These are phyloP conservation scores for Leucosporidium creatinivorum DNA, from an alignment of 768 basidiomycete genomes.

Conservation along the genomic window DNA sequence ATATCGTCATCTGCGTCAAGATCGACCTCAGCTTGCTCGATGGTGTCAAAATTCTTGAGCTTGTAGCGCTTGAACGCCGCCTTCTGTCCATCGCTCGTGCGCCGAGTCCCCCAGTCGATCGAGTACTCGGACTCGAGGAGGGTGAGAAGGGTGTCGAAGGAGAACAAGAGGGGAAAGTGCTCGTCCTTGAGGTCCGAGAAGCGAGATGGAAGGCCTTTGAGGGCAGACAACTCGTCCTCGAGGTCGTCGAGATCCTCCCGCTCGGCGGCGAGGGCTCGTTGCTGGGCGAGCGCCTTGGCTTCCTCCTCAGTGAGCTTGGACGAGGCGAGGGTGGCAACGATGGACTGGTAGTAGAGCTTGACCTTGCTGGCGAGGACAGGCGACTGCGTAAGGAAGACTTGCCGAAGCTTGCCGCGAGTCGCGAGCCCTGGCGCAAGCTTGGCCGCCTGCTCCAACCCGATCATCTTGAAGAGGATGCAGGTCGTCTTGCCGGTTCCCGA, in stretches of 20 bases:
- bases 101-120: background rate
- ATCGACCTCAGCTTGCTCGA: background rate
- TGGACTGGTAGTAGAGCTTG: background rate
- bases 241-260: background rate
- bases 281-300: background rate
- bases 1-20: background rate
- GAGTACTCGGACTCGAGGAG: background rate
- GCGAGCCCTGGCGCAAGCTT: background rate
- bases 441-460: background rate
- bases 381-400: constrained; percentile 2
- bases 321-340: background rate
- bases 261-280: background rate
- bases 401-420: background rate
- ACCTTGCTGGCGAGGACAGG: background rate
- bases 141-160: background rate
- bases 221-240: background rate
- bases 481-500: background rate
- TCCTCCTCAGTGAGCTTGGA: background rate
- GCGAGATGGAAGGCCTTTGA: background rate
- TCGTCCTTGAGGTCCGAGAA: background rate
- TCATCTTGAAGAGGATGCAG: background rate
- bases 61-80: background rate
- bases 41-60: background rate
- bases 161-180: background rate
- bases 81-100: background rate